These are phyloP conservation scores for Cladobotryum protrusum DNA, from an alignment of 2,329 filamentous ascomycete species.

Conservation along the genomic window DNA sequence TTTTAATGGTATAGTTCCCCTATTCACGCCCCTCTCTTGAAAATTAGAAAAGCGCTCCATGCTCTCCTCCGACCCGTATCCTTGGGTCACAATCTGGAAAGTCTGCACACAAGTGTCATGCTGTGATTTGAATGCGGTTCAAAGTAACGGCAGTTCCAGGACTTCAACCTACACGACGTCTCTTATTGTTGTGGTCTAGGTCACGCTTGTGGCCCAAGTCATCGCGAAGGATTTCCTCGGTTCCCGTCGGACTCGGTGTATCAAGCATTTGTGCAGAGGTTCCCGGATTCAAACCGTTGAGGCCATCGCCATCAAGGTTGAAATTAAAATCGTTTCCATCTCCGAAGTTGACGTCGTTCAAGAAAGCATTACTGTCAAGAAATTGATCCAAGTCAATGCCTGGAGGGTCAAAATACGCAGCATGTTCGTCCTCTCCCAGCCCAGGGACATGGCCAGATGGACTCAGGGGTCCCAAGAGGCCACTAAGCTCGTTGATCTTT, in stretches of 20 bases:
- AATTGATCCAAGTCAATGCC: conserved; percentile 47
- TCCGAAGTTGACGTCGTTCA: conserved; percentile 33
- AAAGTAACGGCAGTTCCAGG: too few relatives aligned
- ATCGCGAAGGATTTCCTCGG: conserved; percentile 44
- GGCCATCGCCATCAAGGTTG: conserved; percentile 32
- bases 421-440: conserved; percentile 39
- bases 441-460: conserved; percentile 75
- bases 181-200: conserved; percentile 28
- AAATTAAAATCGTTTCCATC: conserved; percentile 48
- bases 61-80: neutral
- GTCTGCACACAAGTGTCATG: neutral
- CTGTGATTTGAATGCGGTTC: neutral
- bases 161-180: conserved; percentile 30
- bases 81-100: too few relatives aligned
- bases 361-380: conserved; percentile 38
- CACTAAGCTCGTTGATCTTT: conserved; percentile 69
- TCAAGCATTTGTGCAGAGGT: conserved; percentile 14
- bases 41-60: neutral
- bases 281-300: neutral
- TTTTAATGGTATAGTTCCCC: neutral
- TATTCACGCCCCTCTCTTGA: too few relatives aligned
- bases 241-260: conserved; percentile 41
- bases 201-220: conserved; percentile 29
- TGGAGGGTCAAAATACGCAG: conserved; percentile 29
- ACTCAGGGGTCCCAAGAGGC: conserved; percentile 70